phyloP scores from a whole-genome alignment of 306 rosid species.

The Alnus glutinosa region DNA sequence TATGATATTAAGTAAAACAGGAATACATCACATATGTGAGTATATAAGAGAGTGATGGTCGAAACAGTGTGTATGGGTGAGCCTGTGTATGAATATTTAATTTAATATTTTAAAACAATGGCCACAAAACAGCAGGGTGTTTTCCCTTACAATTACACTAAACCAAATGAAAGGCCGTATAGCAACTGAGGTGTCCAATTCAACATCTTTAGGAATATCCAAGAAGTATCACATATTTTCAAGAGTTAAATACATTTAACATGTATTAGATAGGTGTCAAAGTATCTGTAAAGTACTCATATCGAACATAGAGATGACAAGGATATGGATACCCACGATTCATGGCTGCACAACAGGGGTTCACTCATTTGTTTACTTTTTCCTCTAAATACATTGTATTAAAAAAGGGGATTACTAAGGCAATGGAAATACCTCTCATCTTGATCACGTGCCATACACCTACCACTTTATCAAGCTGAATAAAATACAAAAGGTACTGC shows the following conservation, averaged over 20 bases:
- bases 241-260: neutral
- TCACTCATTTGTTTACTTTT: neutral
- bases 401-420: slow-evolving; percentile 8
- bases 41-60: neutral
- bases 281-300: neutral
- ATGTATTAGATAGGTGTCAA: neutral
- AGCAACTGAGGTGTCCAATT: neutral
- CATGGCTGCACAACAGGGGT: neutral
- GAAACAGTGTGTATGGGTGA: neutral
- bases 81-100: neutral
- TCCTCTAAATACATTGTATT: neutral
- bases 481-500: slow-evolving; percentile 78
- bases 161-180: neutral
- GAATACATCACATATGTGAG: neutral
- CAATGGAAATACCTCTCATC: slow-evolving; percentile 44
- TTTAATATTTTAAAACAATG: neutral
- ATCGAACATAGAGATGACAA: neutral
- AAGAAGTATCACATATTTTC: neutral
- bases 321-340: neutral
- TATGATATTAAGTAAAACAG: too few species aligned
- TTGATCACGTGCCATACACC: slow-evolving; percentile 20
- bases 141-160: neutral
- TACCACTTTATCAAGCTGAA: slow-evolving; percentile 45
- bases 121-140: neutral
- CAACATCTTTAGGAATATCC: neutral